These are phyloP conservation scores for Russula brevipes DNA, from an alignment of 768 basidiomycete species.

Conservation along the genomic window DNA sequence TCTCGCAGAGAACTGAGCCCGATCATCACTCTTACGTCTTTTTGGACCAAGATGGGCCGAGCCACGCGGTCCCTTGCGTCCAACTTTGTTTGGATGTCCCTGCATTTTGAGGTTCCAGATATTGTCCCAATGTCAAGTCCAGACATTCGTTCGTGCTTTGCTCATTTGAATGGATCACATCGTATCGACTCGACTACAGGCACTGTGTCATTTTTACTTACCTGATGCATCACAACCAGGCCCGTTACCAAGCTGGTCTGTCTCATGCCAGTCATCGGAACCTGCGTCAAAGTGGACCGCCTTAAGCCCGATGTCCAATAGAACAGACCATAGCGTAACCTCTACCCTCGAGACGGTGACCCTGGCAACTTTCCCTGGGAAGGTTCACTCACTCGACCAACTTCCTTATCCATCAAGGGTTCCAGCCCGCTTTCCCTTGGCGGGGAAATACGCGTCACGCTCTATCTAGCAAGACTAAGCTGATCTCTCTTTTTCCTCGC, in stretches of 20 bases:
- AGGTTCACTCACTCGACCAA: neutral
- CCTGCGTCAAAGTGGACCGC: neutral
- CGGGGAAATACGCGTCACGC: neutral
- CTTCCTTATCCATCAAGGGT: neutral
- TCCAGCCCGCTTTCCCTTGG: neutral
- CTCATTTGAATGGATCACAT: too few species aligned
- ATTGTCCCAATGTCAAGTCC: neutral
- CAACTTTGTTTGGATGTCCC: neutral
- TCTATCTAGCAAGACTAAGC: neutral
- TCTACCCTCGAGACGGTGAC: neutral
- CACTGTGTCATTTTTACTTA: too few species aligned
- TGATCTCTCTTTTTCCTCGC: neutral
- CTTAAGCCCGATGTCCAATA: neutral
- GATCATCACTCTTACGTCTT: slow-evolving; percentile 10
- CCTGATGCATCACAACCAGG: too few species aligned
- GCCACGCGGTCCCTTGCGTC: too few species aligned
- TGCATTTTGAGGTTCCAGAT: neutral
- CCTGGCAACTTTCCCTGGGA: neutral
- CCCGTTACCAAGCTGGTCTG: too few species aligned
- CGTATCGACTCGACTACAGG: too few species aligned
- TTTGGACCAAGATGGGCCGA: neutral
- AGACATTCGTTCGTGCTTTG: too few species aligned
- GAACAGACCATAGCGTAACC: neutral
- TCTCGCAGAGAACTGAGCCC: slow-evolving; percentile 6
- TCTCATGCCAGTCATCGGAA: neutral